Conservation (phyloP, 176 grass and related monocot species). For the Oryza glumipatula region DNA sequence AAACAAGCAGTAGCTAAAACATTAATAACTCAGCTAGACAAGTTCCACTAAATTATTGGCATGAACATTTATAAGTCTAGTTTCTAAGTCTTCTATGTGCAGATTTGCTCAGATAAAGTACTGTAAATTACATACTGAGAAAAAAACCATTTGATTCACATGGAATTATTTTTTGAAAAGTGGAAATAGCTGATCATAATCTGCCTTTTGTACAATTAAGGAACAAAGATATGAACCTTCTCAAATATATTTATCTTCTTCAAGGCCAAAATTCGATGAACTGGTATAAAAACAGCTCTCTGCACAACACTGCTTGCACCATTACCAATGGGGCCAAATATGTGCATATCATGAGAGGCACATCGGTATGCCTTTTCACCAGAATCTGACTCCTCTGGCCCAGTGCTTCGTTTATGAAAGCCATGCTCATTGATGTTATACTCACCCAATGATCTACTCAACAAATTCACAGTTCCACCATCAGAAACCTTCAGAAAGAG, state of each 20-base stretch:
- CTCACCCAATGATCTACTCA: slow-evolving; percentile 82
- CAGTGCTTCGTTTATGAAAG: slow-evolving; percentile 57
- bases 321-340: slow-evolving; percentile 88
- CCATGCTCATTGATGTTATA: slow-evolving; percentile 98
- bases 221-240: slow-evolving; percentile 61
- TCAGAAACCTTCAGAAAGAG: slow-evolving; percentile 72
- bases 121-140: not conserved
- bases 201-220: not conserved
- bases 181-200: not conserved
- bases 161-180: not conserved
- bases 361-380: slow-evolving; percentile 83
- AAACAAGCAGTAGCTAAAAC: slow-evolving; percentile 4
- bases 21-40: not conserved
- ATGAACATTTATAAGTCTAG: not conserved
- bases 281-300: slow-evolving; percentile 78
- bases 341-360: slow-evolving; percentile 90
- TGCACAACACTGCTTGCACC: slow-evolving; percentile 94
- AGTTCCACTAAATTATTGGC: not conserved
- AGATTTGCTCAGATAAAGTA: not conserved
- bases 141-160: not conserved
- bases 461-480: slow-evolving; percentile 81
- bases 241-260: slow-evolving; percentile 98
- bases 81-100: slow-evolving; percentile 21
- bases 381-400: slow-evolving; percentile 52
- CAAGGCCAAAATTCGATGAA: slow-evolving; percentile 83